Conservation (phyloP, 2,329 filamentous ascomycete genomes). For the Aphanoascus verrucosus region DNA sequence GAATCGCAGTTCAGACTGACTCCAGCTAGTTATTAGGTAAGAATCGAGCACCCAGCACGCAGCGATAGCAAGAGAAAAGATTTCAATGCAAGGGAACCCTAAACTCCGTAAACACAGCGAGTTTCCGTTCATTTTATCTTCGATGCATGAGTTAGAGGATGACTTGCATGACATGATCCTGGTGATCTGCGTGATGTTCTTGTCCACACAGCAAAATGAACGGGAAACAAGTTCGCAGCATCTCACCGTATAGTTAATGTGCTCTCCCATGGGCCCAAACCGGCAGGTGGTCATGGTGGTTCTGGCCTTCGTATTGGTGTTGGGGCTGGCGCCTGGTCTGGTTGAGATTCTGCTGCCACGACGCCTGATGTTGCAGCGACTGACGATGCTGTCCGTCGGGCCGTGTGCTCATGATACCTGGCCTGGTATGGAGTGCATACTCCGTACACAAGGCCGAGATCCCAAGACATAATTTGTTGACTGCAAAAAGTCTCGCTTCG, state of each 20-base stretch:
- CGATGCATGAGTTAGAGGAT: not conserved
- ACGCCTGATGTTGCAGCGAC: slow-evolving; percentile 4
- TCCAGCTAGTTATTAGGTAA: no score
- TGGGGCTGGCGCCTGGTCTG: slow-evolving; percentile 4
- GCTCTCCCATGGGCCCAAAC: not conserved
- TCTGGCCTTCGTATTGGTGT: slow-evolving; percentile 1
- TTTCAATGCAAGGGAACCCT: not conserved
- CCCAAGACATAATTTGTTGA: no score
- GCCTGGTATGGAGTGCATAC: not conserved
- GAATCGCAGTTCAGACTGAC: no score
- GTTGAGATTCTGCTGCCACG: slow-evolving; percentile 1
- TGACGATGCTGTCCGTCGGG: not conserved
- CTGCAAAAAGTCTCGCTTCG: no score
- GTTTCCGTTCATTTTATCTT: not conserved
- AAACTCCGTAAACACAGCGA: not conserved
- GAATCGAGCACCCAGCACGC: no score
- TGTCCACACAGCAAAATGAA: not conserved
- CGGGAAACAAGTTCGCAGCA: not conserved
- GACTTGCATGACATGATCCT: slow-evolving; percentile 8
- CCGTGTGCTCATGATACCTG: not conserved
- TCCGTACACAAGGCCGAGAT: not conserved
- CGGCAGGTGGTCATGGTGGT: not conserved
- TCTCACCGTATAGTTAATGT: no score
- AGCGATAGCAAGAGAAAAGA: no score
- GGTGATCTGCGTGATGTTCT: not conserved